Evolutionary conservation across 2,329 filamentous ascomycete genomes (phyloP).

Genomic region (Colletotrichum tabaci): DNA sequence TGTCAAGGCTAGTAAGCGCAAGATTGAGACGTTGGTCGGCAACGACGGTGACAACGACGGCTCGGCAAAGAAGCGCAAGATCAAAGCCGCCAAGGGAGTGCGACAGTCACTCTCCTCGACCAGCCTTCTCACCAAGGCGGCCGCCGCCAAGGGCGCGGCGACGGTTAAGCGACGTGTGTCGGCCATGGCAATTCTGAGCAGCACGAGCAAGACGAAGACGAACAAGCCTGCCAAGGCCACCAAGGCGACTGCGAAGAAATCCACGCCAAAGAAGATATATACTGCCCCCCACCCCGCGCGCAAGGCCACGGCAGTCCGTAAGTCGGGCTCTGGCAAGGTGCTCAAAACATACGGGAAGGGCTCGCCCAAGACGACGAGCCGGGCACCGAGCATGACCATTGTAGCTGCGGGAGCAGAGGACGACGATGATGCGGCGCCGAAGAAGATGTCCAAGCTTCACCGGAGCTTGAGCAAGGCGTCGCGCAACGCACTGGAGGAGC

Average conservation of each 20-base stretch:
- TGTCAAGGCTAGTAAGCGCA: slow-evolving; percentile 68
- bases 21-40: slow-evolving; percentile 67
- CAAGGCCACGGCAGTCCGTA: slow-evolving; percentile 40
- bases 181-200: slow-evolving; percentile 47
- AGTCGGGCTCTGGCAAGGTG: slow-evolving; percentile 42
- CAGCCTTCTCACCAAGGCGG: slow-evolving; percentile 49
- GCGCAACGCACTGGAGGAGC: slow-evolving; percentile 41
- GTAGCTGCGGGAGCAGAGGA: slow-evolving; percentile 34
- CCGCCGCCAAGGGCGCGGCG: slow-evolving; percentile 50
- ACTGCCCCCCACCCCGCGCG: slow-evolving; percentile 38
- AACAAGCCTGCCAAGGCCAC: slow-evolving; percentile 28
- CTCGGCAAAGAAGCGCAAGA: slow-evolving; percentile 51
- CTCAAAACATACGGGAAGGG: slow-evolving; percentile 42
- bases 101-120: slow-evolving; percentile 54
- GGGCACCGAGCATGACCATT: slow-evolving; percentile 41
- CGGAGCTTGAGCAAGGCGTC: slow-evolving; percentile 42
- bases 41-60: slow-evolving; percentile 48
- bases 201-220: slow-evolving; percentile 35
- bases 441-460: slow-evolving; percentile 23
- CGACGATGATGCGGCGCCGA: slow-evolving; percentile 14
- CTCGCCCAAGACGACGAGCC: slow-evolving; percentile 36
- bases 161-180: slow-evolving; percentile 55
- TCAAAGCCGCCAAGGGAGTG: slow-evolving; percentile 51
- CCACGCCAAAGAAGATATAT: slow-evolving; percentile 36
- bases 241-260: slow-evolving; percentile 24